A percentile compares a stretch with the other conserved stretches of the same genome.
These are phyloP conservation scores for Starmerella sp. DNA, from an alignment of 805 yeast species.

Conservation along the genomic window DNA sequence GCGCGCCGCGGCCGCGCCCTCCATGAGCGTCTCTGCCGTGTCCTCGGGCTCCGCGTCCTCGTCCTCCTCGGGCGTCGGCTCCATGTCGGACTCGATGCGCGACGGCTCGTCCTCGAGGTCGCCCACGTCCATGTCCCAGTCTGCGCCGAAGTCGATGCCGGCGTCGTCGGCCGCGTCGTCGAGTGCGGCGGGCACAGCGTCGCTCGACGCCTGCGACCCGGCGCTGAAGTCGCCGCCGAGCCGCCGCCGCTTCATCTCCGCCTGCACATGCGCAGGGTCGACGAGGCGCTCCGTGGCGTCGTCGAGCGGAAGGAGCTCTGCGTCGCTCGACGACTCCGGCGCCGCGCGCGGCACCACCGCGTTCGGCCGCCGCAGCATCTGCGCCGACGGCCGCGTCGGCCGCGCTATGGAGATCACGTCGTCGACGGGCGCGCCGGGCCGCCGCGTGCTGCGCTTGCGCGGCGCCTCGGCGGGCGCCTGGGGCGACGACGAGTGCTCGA, in stretches of 20 bases:
- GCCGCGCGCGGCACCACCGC: not conserved
- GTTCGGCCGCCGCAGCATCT: constrained; percentile 6
- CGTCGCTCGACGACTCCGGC: not conserved
- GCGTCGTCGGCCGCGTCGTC: not conserved
- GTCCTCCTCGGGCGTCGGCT: not conserved
- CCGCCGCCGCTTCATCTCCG: constrained; percentile 17
- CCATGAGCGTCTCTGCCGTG: constrained; percentile 12
- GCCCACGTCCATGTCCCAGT: constrained; percentile 6
- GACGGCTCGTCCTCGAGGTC: not conserved
- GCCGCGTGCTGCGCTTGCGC: not conserved
- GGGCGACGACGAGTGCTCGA: not conserved
- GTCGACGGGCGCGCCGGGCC: constrained; percentile 13
- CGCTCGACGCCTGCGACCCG: not conserved
- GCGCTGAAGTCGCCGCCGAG: not conserved
- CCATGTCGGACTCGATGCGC: not conserved
- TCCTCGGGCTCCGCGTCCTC: constrained; percentile 11
- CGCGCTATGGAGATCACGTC: constrained; percentile 8
- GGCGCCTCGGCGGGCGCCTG: not conserved
- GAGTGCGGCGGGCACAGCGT: not conserved
- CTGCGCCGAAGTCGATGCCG: not conserved
- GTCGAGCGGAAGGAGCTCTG: not conserved
- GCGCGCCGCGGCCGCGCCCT: constrained; percentile 10
- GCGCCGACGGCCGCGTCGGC: constrained; percentile 5
- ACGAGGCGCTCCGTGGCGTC: constrained; percentile 8
- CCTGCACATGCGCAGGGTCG: constrained; percentile 13